Percentiles rank a stretch among this genome's conserved stretches.
Conservation (phyloP, 352 stramenopile genomes). For the Pythium aphanidermatum region DNA sequence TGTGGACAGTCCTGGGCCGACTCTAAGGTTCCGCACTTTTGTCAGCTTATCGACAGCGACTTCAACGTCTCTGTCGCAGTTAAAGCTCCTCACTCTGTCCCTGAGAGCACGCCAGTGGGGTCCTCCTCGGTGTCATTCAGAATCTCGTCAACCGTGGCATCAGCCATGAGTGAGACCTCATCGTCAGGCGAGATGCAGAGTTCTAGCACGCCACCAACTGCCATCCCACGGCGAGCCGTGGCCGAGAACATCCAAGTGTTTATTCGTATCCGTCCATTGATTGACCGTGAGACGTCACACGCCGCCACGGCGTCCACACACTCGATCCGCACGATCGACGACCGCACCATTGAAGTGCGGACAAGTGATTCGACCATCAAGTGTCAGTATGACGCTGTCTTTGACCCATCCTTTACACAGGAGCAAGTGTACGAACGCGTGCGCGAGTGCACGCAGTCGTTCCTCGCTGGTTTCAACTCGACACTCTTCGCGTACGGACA, state of each 20-base stretch:
- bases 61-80: neutral
- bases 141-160: too few relatives aligned
- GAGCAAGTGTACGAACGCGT: constrained; percentile 80
- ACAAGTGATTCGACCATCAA: constrained; percentile 66
- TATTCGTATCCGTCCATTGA: constrained; percentile 73
- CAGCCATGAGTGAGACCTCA: too few relatives aligned
- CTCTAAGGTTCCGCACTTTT: constrained; percentile 55
- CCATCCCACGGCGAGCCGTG: constrained; percentile 10
- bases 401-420: constrained; percentile 62
- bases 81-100: too few relatives aligned
- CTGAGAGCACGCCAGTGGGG: too few relatives aligned
- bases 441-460: constrained; percentile 68
- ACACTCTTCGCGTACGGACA: constrained; percentile 84
- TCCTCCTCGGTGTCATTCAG: too few relatives aligned
- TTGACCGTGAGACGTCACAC: constrained; percentile 53
- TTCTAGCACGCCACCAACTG: neutral
- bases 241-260: constrained; percentile 83
- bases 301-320: neutral
- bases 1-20: constrained; percentile 72
- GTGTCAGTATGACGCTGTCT: constrained; percentile 78
- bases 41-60: constrained; percentile 38
- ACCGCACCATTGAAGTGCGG: constrained; percentile 64
- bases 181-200: too few relatives aligned
- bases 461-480: constrained; percentile 79
- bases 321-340: constrained; percentile 21